Percentiles rank a stretch among this genome's conserved stretches.
These are phyloP conservation scores for Xylaria palmicola DNA, from an alignment of 495 filamentous ascomycete genomes.

Conservation along the genomic window DNA sequence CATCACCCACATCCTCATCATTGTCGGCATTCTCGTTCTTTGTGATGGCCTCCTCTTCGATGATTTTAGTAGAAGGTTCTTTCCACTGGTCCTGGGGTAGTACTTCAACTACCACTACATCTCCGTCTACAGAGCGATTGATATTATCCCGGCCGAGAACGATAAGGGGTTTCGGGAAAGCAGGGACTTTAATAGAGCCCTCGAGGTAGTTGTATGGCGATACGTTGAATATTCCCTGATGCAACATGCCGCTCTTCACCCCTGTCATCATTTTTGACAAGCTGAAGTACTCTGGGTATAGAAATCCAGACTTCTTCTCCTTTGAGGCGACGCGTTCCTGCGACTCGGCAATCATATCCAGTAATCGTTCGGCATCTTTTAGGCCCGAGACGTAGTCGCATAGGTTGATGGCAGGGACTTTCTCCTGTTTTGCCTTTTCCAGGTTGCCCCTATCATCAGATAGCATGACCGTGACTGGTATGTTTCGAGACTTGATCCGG, in stretches of 20 bases:
- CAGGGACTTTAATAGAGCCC: constrained; percentile 81
- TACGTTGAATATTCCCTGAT: constrained; percentile 93
- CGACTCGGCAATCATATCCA: constrained; percentile 91
- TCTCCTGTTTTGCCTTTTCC: constrained; percentile 74
- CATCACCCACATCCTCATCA: constrained; percentile 57
- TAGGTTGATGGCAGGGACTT: constrained; percentile 64
- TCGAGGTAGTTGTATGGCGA: constrained; percentile 98
- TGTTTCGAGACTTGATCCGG: constrained; percentile 55
- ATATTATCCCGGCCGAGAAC: constrained; percentile 94
- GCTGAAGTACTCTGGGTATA: constrained; percentile 81
- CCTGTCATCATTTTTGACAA: constrained; percentile 96
- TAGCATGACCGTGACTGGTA: constrained; percentile 85
- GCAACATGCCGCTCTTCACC: constrained; percentile 77
- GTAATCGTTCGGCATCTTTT: constrained; percentile 75
- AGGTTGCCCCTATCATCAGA: constrained; percentile 90
- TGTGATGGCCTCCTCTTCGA: constrained; percentile 90
- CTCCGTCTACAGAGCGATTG: constrained; percentile 88
- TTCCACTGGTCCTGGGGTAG: constrained; percentile 96
- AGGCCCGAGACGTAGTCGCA: constrained; percentile 78
- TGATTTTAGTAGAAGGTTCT: constrained; percentile 86
- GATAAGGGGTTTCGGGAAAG: constrained; percentile 84
- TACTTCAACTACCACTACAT: constrained; percentile 88
- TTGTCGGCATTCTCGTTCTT: constrained; percentile 90
- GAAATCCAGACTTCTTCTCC: constrained; percentile 60
- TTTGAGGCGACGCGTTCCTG: constrained; percentile 64